These are phyloP conservation scores for Kodamaea fukazawae DNA, from an alignment of 805 yeast genomes.

Conservation along the genomic window DNA sequence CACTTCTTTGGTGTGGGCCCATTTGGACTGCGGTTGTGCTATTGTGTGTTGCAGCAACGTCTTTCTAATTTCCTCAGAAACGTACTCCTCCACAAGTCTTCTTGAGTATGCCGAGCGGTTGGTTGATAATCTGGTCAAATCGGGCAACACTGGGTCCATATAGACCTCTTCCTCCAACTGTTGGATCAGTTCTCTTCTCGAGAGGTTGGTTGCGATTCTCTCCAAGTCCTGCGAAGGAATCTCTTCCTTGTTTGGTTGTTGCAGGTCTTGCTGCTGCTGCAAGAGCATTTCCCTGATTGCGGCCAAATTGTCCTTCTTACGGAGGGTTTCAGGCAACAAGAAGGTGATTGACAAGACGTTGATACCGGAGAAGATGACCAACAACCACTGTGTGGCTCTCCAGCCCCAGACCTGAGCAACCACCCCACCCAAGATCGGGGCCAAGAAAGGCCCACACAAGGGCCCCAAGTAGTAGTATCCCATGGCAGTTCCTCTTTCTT, in stretches of 20 bases:
- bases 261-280: conserved; percentile 1
- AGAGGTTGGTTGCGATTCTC: conserved; percentile 31
- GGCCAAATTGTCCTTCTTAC: conserved; percentile 58
- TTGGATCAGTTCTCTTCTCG: conserved; percentile 7
- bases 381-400: conserved; percentile 87
- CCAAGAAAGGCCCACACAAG: conserved; percentile 72
- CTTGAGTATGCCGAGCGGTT: conserved; percentile 32
- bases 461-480: conserved; percentile 82
- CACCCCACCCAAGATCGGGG: conserved; percentile 79
- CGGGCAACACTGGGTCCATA: conserved; percentile 39
- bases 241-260: conserved; percentile 3
- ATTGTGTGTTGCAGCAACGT: conserved; percentile 15
- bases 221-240: conserved; percentile 19
- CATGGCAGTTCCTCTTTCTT: conserved; percentile 74
- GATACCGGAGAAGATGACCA: conserved; percentile 63
- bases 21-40: conserved; percentile 15
- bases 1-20: conserved; percentile 22
- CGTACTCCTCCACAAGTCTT: conserved; percentile 20
- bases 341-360: conserved; percentile 49
- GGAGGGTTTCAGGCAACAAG: conserved; percentile 75
- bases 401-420: conserved; percentile 73
- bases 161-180: conserved; percentile 29
- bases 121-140: conserved; percentile 36
- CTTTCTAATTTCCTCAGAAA: conserved; percentile 21
- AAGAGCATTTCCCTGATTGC: conserved; percentile 46